These are phyloP conservation scores for Phanerochaete carnosa DNA, from an alignment of 768 basidiomycete genomes.

Conservation along the genomic window DNA sequence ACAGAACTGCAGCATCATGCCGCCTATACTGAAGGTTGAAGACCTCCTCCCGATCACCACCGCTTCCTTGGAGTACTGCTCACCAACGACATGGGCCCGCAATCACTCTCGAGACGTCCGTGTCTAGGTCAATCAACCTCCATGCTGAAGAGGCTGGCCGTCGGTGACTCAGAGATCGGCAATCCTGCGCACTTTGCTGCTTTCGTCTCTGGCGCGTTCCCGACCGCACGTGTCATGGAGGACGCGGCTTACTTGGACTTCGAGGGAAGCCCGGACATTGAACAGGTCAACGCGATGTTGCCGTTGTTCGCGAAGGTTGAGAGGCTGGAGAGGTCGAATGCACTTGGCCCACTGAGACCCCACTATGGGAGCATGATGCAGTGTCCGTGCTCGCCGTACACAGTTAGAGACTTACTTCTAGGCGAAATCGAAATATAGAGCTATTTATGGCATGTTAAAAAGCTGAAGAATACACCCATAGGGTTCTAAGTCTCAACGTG, in stretches of 20 bases:
- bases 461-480: too few relatives aligned
- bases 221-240: neutral
- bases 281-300: neutral
- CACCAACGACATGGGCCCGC: neutral
- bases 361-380: neutral
- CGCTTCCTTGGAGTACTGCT: neutral
- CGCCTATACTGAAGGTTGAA: neutral
- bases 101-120: neutral
- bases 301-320: neutral
- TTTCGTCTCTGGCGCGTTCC: neutral
- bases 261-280: neutral
- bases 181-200: neutral
- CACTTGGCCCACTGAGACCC: neutral
- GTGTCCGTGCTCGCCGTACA: neutral
- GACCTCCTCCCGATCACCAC: neutral
- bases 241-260: neutral
- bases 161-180: neutral
- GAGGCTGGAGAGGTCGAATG: neutral
- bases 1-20: neutral
- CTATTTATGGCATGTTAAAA: too few relatives aligned
- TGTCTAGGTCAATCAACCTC: neutral
- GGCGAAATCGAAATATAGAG: neutral
- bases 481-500: too few relatives aligned
- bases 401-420: neutral
- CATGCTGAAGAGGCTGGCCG: neutral